Evolutionary conservation across 805 yeast species (phyloP), one percentile per base, ranked within the genome.

Genomic region (Starmerella apicola): DNA sequence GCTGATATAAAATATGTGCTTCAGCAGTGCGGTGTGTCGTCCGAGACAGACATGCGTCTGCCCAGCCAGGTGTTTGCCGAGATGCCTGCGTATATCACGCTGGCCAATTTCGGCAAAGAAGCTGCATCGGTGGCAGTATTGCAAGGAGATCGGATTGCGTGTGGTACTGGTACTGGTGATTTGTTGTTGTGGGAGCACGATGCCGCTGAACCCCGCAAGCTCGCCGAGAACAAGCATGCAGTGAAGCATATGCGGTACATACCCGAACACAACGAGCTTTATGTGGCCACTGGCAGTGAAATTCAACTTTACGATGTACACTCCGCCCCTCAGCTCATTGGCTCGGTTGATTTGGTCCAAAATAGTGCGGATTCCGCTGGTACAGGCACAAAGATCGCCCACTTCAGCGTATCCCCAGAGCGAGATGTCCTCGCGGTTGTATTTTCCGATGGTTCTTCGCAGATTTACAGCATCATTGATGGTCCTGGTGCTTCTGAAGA

Each of bases 1-100:
- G 56, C 57, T 33, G 65, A 61, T 39, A 60, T 61, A 15, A 38
- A 43, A 19, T 36, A 40, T 27, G 32, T 44, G 13, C 34, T 44
- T 24, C 36, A 40, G 21, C 51, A 48, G 21, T 41, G 39, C 17
- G 46, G 51, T 25, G 18, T 41, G n/a, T n/a, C 25, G 16, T 21
- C 30, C 36, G 45, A 41, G 18, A 24, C 41, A 9, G 45, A 40
- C 22, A 28, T 31, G 23, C 25, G 37, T 10, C 31, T 42, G 23
- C 32, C 45, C 20, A 30, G 26, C 13, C 46, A 23, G 21, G 31
- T 31, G 16, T 22, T 25, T 17, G 37, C 23, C 17, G 25, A 31
- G 23, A 15, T 32, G 8, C 22, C 36, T 17, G 32, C 25, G 29
- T 17, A 17, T 24, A 21, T 32, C 25, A 49, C 54, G 22, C 39